These are phyloP conservation scores for Lindgomyces ingoldianus DNA, from an alignment of 495 filamentous ascomycete genomes.

Conservation along the genomic window DNA sequence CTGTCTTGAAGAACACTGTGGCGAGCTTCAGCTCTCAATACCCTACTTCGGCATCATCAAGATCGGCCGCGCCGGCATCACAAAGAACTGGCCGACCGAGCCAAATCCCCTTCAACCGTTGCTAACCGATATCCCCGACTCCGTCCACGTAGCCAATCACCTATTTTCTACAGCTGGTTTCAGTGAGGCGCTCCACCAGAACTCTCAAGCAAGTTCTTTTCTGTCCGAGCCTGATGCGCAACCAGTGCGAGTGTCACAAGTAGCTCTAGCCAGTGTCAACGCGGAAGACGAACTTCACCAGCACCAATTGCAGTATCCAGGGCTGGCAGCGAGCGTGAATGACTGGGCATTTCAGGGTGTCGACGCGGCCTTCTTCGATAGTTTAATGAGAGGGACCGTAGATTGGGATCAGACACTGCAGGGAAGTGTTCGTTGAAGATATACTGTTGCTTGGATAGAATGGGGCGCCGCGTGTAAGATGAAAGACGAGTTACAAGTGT, in stretches of 20 bases:
- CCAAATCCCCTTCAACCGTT: background rate
- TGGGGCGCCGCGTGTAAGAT: background rate
- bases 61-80: background rate
- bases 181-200: background rate
- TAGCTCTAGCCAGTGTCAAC: slow-evolving; percentile 1
- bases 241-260: background rate
- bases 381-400: background rate
- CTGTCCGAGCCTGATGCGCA: background rate
- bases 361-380: slow-evolving; percentile 20
- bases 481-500: background rate
- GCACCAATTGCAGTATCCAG: background rate
- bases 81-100: background rate
- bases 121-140: background rate
- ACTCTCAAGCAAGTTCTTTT: background rate
- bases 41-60: slow-evolving; percentile 6
- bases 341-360: slow-evolving; percentile 24
- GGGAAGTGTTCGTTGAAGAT: background rate
- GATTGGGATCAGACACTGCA: slow-evolving; percentile 4
- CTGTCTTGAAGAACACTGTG: background rate
- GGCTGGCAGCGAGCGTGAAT: background rate
- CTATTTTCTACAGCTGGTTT: background rate
- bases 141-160: background rate
- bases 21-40: background rate
- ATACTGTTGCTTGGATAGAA: background rate
- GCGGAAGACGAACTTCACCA: background rate